These are phyloP conservation scores for Podaxis pistillaris DNA, from an alignment of 768 basidiomycete species.

Conservation along the genomic window DNA sequence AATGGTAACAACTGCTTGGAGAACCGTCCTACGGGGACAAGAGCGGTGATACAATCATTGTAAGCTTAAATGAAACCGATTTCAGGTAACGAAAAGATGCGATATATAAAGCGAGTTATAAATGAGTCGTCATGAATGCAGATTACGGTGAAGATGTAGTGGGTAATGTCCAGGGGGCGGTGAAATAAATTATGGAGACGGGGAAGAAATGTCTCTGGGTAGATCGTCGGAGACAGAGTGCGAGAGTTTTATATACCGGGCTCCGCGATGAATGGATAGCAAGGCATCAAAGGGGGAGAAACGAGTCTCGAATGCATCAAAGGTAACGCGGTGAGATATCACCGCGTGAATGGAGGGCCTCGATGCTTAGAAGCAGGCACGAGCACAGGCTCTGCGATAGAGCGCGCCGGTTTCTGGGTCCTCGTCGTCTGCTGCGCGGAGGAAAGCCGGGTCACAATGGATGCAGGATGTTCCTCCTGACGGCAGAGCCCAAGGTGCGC, in stretches of 20 bases:
- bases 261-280: background rate
- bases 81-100: no score
- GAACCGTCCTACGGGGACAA: background rate
- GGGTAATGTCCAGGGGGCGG: background rate
- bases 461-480: background rate
- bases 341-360: background rate
- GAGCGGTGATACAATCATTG: background rate
- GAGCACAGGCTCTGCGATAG: slow-evolving; percentile 1
- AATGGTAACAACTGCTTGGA: no score
- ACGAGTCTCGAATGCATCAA: background rate
- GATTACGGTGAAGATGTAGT: background rate
- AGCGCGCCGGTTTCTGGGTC: background rate
- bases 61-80: background rate
- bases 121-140: background rate
- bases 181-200: background rate
- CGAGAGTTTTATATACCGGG: background rate
- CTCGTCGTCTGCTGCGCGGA: slow-evolving; percentile 1
- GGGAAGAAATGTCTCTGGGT: no score
- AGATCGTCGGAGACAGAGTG: background rate
- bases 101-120: background rate
- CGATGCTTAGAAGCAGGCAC: background rate
- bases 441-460: slow-evolving; percentile 4
- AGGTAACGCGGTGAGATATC: background rate
- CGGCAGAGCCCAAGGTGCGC: background rate
- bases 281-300: background rate